Base-by-base conservation (phyloP, 331 rosid genomes). In the Pyracantha coccinea region DNA sequence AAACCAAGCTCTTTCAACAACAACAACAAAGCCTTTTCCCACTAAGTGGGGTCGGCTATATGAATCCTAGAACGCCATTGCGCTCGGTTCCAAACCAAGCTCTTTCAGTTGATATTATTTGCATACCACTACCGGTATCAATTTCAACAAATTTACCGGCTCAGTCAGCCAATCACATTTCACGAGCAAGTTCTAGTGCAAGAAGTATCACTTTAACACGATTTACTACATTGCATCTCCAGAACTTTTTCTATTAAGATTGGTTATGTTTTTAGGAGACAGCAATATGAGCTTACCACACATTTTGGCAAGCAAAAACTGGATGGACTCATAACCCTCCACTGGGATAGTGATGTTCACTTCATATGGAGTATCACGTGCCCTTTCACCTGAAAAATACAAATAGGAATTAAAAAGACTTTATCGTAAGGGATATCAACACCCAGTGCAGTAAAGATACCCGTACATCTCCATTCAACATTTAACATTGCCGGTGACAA, bases 391-490 rank as follows among this genome's bases (percentile, higher is more conserved):
- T 95, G 92, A 79, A 78, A 80, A 63, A 72, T 63, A 45, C 35
- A 75, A 68, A 55, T 72, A 23, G 66, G 52, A 31, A 78, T 32
- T 74, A 24, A 50, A 66, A 82, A 70, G 54, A 67, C 59, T 50
- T 8, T 53, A 50, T 70, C 13, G 16, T 31, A 69, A 54, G 69
- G 64, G 78, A 73, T 45, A 67, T 69, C 24, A 47, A 55, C 38
- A 84, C 75, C 64, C 58, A 27, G 4, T 17, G 61, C 66, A 66
- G 68, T 38, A 73, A 66, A 7, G 13, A 66, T 25, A 75, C 11
- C 75, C 90, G 67, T 95, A 95, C 99, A 95, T 90, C 93, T 95
- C 99, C 99, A 92, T 71, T 86, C 92, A 45, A 95, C 76, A 78
- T 78, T 85, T 84, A 92, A 72, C 88, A 88, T 70, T 31, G 98